A percentile compares a stretch with the other conserved stretches of the same genome.
phyloP scores from a whole-genome alignment of 2,329 filamentous ascomycete species.

The Diaporthe vaccinii region DNA sequence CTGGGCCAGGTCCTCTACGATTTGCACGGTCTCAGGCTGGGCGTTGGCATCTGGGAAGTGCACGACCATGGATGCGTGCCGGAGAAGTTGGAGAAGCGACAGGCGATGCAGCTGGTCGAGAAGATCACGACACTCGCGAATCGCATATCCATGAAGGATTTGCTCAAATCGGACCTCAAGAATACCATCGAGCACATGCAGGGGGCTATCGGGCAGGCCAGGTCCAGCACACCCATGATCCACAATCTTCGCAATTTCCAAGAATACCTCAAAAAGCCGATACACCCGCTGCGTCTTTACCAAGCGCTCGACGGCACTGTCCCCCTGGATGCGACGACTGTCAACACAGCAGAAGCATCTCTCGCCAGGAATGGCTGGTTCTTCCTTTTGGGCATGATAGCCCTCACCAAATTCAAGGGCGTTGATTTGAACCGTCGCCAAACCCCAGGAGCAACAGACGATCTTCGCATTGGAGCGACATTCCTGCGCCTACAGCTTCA shows the following conservation, averaged over 20 bases:
- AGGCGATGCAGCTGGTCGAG: conserved; percentile 85
- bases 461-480: conserved; percentile 83
- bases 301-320: conserved; percentile 84
- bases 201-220: conserved; percentile 83
- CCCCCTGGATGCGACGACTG: conserved; percentile 78
- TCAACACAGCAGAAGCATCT: conserved; percentile 76
- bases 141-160: conserved; percentile 88
- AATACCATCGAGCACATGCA: conserved; percentile 94
- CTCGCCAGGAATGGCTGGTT: conserved; percentile 91
- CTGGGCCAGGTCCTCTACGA: conserved; percentile 88
- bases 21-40: conserved; percentile 84
- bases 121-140: conserved; percentile 86
- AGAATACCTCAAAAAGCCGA: conserved; percentile 83
- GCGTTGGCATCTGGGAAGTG: conserved; percentile 74
- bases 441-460: conserved; percentile 83
- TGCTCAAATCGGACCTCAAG: conserved; percentile 92
- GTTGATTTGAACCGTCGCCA: conserved; percentile 80
- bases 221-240: conserved; percentile 83
- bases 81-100: conserved; percentile 83
- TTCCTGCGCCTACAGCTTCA: conserved; percentile 88
- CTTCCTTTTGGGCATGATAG: conserved; percentile 89
- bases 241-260: conserved; percentile 89
- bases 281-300: conserved; percentile 85
- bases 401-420: conserved; percentile 84
- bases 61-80: conserved; percentile 84